phyloP scores from a whole-genome alignment of 2,329 filamentous ascomycete genomes.

The Diaporthe sp. region DNA sequence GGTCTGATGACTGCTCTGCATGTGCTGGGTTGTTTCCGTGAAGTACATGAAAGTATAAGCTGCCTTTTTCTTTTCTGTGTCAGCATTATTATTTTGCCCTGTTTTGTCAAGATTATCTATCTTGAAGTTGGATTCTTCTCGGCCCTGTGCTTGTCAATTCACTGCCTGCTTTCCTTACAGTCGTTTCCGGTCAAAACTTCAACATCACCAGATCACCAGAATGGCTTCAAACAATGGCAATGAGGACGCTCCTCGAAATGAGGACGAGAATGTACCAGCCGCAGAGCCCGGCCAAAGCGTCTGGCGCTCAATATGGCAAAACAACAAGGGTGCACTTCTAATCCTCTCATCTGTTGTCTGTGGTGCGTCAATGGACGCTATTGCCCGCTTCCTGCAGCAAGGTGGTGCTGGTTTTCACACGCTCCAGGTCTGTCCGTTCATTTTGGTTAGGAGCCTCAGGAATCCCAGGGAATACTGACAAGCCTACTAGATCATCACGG shows the following conservation, averaged over 20 bases:
- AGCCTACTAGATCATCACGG: slow-evolving; percentile 28
- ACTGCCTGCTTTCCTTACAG: not conserved
- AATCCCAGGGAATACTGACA: not conserved
- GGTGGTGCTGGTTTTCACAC: slow-evolving; percentile 36
- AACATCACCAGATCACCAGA: not conserved
- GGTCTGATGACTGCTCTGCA: slow-evolving; percentile 28
- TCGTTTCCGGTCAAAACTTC: not conserved
- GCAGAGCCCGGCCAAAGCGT: slow-evolving; percentile 2
- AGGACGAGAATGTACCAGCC: not conserved
- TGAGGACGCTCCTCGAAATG: not conserved
- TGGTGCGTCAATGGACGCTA: slow-evolving; percentile 39
- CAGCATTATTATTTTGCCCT: not conserved
- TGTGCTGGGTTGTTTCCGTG: not conserved
- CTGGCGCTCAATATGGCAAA: slow-evolving; percentile 37
- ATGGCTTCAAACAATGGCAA: slow-evolving; percentile 24
- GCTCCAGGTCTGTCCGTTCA: slow-evolving; percentile 29
- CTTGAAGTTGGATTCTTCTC: not conserved
- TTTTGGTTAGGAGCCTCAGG: not conserved
- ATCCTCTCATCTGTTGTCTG: slow-evolving; percentile 38
- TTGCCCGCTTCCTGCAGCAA: slow-evolving; percentile 38
- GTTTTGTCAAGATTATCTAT: not conserved
- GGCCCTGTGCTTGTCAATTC: not conserved
- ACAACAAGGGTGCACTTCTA: slow-evolving; percentile 39
- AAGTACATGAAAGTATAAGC: not conserved
- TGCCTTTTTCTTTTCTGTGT: not conserved